Base-by-base conservation (phyloP, 352 stramenopile genomes). In the Phytophthora sojae region DNA sequence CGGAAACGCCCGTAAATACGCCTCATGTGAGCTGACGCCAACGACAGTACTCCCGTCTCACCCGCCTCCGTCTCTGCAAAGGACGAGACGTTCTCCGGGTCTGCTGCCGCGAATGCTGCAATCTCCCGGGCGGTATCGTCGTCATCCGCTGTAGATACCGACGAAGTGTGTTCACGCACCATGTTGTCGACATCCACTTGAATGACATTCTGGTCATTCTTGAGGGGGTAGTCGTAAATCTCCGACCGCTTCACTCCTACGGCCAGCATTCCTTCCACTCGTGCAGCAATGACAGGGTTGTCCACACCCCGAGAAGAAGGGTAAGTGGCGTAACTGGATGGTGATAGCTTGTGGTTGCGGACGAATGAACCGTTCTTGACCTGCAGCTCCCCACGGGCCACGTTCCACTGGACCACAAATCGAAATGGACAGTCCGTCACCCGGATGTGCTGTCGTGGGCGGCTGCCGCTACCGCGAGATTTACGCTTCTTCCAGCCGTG, bases 201-300 rank as follows among this genome's bases (percentile, higher is more conserved):
- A 4, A 76, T 73, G 4, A 66, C 59, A 19, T 76, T 76, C 26
- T 76, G 47, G n/a, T 69, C 57, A 14, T 76, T 51, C 9, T 64
- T 35, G 4, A 71, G 23, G 4, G 68, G 44, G 4, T 62, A 76
- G 15, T 71, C 57, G 44, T 67, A 76, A 9, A 72, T 72, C 0
- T 14, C 6, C 2, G 62, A 64, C 0, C 57, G 23, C 45, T 61
- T 66, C 1, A 50, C 26, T 2, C 63, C 63, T 0, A 67, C 57
- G 3, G 62, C 23, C 6, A 76, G 25, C 62, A 39, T 39, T 11
- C 32, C 32, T 3, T 39, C 32, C 8, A 76, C 44, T 3, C 56
- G 37, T 1, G 61, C 57, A 2, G 11, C 32, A 14, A 71, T 30
- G 2, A 44, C 1, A 2, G 14, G 2, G n/a, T 66, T 37, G 0